Base-by-base conservation (phyloP, 805 yeast genomes). In the Clavispora asparagi region DNA sequence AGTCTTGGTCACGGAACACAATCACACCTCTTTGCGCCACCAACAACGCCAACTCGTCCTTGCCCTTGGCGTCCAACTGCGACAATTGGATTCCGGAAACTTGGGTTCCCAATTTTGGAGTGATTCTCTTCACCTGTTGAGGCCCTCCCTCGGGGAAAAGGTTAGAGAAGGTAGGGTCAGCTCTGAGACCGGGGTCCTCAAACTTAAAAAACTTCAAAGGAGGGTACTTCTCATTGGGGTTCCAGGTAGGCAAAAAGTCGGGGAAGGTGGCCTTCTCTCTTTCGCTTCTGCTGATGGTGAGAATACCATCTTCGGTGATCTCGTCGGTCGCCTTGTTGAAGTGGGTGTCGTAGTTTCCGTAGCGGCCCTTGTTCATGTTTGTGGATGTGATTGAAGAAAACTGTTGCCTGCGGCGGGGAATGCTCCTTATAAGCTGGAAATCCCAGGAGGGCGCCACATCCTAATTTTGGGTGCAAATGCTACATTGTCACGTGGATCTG, bases 21-120 rank as follows among this genome's bases (percentile, higher is more conserved):
- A 79, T 82, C 37, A 85, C 86, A 60, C 87, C 88, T 58, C 85
- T 69, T 59, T 82, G 81, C 14, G 86, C 90, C 39, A 83, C 82
- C 28, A 74, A 71, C 28, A 82, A 67, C 3, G 91, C 89, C 49
- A 85, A 71, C 52, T 85, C 92, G 54, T 85, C 83, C 61, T 81
- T 82, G 30, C 77, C 88, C 16, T 66, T 63, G 41, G 71, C 73
- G 44, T 72, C 61, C 50, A 85, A 72, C 37, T 70, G 62, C 17
- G 84, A 76, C 44, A 84, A 68, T 58, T 83, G 88, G 40, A 85
- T 58, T 32, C 84, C 85, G 27, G 63, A 64, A 40, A 86, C 67
- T 51, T 81, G 87, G 16, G 82, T 69, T 17, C 94, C 95, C 43
- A 87, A 70, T 57, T 79, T 83, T 28, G 94, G 92, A 1, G 87